Base-by-base conservation (phyloP, 306 rosid species). In the Medicago ruthenica region DNA sequence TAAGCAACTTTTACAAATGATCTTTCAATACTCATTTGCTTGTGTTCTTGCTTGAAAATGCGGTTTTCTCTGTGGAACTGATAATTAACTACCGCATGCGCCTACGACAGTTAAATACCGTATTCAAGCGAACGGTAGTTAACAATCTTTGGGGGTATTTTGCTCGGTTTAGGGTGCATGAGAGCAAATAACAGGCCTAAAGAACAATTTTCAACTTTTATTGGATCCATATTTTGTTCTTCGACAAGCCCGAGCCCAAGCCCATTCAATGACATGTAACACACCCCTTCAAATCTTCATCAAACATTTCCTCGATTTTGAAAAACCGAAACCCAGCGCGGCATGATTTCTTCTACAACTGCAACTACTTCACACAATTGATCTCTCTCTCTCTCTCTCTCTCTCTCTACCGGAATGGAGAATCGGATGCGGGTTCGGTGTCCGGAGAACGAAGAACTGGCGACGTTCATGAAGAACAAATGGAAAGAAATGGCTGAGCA, bases 401-500 rank as follows among this genome's bases (percentile, higher is more conserved):
- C 37, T 34, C 37, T 34, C 37, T 34, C 37, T 7, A 15, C 31
- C 62, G 20, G 39, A 54, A 89, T 92, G 96, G 95, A 95, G 74
- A 82, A 80, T 44, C 82, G 71, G 59, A 54, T 51, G 40, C 78
- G 62, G 83, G 92, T 85, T 53, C 75, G 64, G 34, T 90, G 96
- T 78, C 74, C 84, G 2, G 93, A 89, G 61, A 95, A 95, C 59
- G 80, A 85, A 63, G 96, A 80, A 59, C 79, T 92, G 4, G 93
- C 84, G 2, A 76, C 80, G 12, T 90, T 85, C 86, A 53, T 95
- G 85, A 75, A 83, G 83, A 77, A 50, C 73, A 92, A 90, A 76
- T 85, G 95, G 92, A 86, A 82, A 74, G 96, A 92, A 73, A 80
- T 88, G 89, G 90, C 92, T 20, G 80, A 79, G 48, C 65, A 83